Evolutionary conservation across 805 yeast genomes (phyloP), one percentile per base, ranked within the genome.

Genomic region (Alloascoidea africana): DNA sequence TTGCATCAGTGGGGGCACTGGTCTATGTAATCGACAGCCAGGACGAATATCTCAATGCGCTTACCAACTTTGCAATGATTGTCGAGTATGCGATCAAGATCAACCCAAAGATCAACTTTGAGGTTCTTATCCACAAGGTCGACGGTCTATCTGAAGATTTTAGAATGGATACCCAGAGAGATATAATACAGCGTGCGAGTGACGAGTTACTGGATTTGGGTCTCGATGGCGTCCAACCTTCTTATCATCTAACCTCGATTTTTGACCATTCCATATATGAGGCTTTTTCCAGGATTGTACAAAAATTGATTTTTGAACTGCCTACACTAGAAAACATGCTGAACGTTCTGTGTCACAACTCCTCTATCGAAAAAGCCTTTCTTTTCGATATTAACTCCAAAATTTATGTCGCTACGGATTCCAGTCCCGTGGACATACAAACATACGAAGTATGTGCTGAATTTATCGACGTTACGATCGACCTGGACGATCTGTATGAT

Each of bases 371-470:
- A 46, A 91, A 91, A 60, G 89, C 91, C 14, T 91, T 87, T 49
- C 55, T 91, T 40, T 89, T 91, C 50, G 98, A 91, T 53, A 74
- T 89, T 17, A 82, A 83, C 50, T 81, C 95, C 14, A 91, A 91
- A 54, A 83, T 91, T 15, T 91, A 89, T 53, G 86, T 89, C 36
- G 96, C 96, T 3, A 89, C 97, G 0, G 98, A 91, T 55, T 82
- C 95, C 0, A 76, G 87, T 2, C 96, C 97, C 0, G 95, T 89
- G 32, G 97, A 89, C 58, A 80, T 85, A 32, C 94, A 86, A 51
- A 83, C 93, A 0, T 91, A 91, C 54, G 96, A 91, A 54, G 94
- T 89, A 2, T 91, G 97, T 56, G 93, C 96, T 0, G 97, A 91
- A 51, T 91, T 91, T 51, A 89, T 91, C 35, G 97, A 91, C 55